Evolutionary conservation across 306 rosid genomes (phyloP).

Genomic region (Coriaria nepalensis): DNA sequence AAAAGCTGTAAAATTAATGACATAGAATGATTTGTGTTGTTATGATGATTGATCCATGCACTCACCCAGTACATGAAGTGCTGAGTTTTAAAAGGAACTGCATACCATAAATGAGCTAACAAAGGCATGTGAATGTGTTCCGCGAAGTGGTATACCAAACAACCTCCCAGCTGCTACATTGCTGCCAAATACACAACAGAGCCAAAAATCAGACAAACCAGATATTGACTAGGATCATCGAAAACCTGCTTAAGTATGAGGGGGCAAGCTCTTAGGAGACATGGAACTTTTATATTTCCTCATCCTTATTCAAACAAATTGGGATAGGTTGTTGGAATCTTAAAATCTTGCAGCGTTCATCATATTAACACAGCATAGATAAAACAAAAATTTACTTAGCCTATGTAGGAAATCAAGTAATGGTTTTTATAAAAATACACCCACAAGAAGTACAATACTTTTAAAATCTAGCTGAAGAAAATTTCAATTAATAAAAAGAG

Average conservation of each 20-base stretch:
- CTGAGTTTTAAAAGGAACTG: constrained; percentile 13
- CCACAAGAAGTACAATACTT: not conserved
- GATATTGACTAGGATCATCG: constrained; percentile 1
- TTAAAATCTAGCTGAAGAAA: not conserved
- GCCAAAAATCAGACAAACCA: constrained; percentile 11
- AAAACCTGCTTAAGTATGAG: not conserved
- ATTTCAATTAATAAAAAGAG: not conserved
- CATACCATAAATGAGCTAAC: constrained; percentile 96
- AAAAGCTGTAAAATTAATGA: too few relatives aligned
- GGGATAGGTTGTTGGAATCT: too few relatives aligned
- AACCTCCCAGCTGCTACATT: constrained; percentile 96
- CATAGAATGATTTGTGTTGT: too few relatives aligned
- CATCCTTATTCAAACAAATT: too few relatives aligned
- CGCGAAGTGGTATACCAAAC: constrained; percentile 93
- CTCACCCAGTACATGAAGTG: too few relatives aligned
- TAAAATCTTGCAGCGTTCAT: not conserved
- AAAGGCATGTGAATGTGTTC: constrained; percentile 99
- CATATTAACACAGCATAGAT: not conserved
- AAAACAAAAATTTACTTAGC: too few relatives aligned
- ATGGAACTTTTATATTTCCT: too few relatives aligned
- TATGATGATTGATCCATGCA: too few relatives aligned
- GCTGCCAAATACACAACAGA: constrained; percentile 33
- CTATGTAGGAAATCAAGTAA: too few relatives aligned
- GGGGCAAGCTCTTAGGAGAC: not conserved
- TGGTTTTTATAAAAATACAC: too few relatives aligned